Percentiles rank a stretch among this genome's conserved stretches.
phyloP scores from a whole-genome alignment of 371 early-diverging fungal genomes.

The Amoeboradix gromovi region DNA sequence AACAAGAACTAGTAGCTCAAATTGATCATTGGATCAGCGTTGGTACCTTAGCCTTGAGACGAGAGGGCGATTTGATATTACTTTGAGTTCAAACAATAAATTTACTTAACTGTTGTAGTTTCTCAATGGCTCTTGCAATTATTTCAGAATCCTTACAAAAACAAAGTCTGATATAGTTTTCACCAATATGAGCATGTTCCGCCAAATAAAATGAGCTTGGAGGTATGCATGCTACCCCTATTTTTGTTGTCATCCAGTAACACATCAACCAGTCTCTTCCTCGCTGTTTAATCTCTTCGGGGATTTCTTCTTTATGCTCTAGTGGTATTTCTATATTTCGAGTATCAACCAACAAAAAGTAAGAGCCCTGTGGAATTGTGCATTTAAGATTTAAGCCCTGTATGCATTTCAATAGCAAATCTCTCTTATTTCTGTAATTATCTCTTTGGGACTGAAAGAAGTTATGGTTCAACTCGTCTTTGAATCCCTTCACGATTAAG shows the following conservation, averaged over 20 bases:
- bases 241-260: slow-evolving; percentile 56
- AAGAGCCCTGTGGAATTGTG: slow-evolving; percentile 64
- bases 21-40: no score
- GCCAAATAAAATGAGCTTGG: slow-evolving; percentile 59
- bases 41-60: no score
- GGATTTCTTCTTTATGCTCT: slow-evolving; percentile 16
- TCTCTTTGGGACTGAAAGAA: slow-evolving; percentile 36
- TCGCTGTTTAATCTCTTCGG: slow-evolving; percentile 7
- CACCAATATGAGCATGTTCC: slow-evolving; percentile 33
- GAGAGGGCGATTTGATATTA: no score
- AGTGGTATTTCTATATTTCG: slow-evolving; percentile 28
- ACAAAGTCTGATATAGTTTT: slow-evolving; percentile 53
- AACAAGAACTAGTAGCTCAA: no score
- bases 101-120: slow-evolving; percentile 32
- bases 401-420: slow-evolving; percentile 36
- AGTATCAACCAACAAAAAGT: slow-evolving; percentile 66
- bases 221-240: slow-evolving; percentile 73
- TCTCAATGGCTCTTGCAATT: slow-evolving; percentile 36
- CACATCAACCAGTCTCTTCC: slow-evolving; percentile 41
- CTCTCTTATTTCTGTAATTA: slow-evolving; percentile 37
- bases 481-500: slow-evolving; percentile 46
- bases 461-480: slow-evolving; percentile 23
- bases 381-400: slow-evolving; percentile 37
- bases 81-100: no score
- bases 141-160: slow-evolving; percentile 74